A percentile compares a stretch with the other conserved stretches of the same genome.
phyloP scores from a whole-genome alignment of 345 rosid species.

The Eucalyptus regnans region DNA sequence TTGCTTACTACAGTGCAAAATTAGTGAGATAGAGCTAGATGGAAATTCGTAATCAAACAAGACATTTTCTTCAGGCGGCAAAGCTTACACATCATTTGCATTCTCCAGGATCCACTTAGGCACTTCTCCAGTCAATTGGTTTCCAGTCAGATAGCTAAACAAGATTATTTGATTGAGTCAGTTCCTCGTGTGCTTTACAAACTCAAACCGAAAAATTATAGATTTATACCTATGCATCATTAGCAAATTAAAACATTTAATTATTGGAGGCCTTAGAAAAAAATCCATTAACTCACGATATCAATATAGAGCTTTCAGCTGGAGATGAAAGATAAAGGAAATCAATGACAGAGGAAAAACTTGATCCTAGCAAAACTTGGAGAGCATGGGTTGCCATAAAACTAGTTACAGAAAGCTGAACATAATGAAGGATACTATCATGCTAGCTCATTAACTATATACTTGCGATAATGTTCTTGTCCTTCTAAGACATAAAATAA shows the following conservation, averaged over 20 bases:
- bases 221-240: no score
- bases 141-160: conserved; percentile 19
- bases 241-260: background rate
- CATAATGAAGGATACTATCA: background rate
- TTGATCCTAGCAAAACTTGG: background rate
- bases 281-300: background rate
- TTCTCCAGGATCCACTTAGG: conserved; percentile 9
- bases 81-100: background rate
- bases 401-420: background rate
- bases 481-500: background rate
- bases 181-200: background rate
- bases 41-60: background rate
- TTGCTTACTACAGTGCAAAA: background rate
- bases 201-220: background rate
- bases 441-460: background rate
- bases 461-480: accelerated
- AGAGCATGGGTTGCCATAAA: background rate
- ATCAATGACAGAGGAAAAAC: background rate
- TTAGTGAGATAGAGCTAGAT: background rate
- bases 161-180: background rate
- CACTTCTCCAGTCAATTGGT: conserved; percentile 15
- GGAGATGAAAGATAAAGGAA: background rate
- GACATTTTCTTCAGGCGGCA: background rate
- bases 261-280: background rate
- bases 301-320: background rate